Base-by-base conservation (phyloP, 768 basidiomycete species). In the Macrolepiota fuliginosa region DNA sequence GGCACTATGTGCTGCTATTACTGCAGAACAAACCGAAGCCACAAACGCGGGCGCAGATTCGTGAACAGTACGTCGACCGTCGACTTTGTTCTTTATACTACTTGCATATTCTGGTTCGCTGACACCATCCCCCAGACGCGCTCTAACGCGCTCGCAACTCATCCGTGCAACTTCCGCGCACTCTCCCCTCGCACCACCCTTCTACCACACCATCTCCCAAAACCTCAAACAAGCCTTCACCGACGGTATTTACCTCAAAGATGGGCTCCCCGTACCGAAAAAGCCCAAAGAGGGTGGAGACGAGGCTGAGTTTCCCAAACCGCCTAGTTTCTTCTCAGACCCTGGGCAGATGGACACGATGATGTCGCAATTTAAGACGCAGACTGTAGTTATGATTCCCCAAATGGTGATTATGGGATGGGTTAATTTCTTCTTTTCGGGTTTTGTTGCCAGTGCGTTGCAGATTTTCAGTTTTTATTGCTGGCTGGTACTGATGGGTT, bases 331-430 rank as follows among this genome's bases (percentile, higher is more conserved):
- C 0, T 82, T 98, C 72, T 84, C 85, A 12, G 96, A 98, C 78
- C 93, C 94, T 7, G 85, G 85, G 54, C 88, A 89, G 49, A 96
- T 98, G 94, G 96, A 98, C 66, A 92, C 92, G 40, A 96, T 98
- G 94, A 96, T 98, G 95, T 84, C 94, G 11, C 93, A 93, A 37
- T 92, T 99, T 90, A 98, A 98, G 81, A 98, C 96, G 19, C 97
- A 99, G 75, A 94, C 93, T 83, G 94, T 98, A 53, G 96, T 97
- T 92, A 98, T 98, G 92, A 91, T 96, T 13, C 93, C 92, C 17
- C 92, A 98, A 76, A 98, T 98, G 91, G 83, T 97, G 63, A 94
- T 98, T 67, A 98, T 98, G 96, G 96, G 95, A 55, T 98, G 96
- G 92, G 98, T 99, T 77, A 98, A 95, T 74, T 94, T 96, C 74